Base-by-base conservation (phyloP, 2,329 filamentous ascomycete genomes). In the Fusarium agapanthi region DNA sequence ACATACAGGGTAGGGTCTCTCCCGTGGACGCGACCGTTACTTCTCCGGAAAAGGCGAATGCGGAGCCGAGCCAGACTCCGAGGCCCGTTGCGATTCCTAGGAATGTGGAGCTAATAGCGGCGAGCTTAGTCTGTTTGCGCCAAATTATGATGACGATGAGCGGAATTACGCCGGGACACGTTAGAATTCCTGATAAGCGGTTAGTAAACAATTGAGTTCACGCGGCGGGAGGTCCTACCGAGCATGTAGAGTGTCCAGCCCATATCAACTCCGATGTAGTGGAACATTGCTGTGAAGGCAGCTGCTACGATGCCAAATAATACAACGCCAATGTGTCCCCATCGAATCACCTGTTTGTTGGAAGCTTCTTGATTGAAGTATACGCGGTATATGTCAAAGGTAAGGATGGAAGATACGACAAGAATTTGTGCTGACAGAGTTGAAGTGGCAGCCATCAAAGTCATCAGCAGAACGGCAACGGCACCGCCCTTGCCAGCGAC, bases 351-450 rank as follows among this genome's bases (percentile, higher is more conserved):
- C 34, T 88, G 83, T 1, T 77, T 75, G 63, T 88, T 86, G 0
- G 81, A 83, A 0, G 86, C 86, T 0, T 66, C 65, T 8, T 77
- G 79, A 48, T 87, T 86, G 71, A 87, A 80, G 67, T 88, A 88
- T 14, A 83, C 83, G 0, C 85, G 80, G 70, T 88, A 88, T 3
- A 88, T 84, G 51, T 88, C 86, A 54, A 88, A 88, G 40, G 83
- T 85, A 37, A 88, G 83, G 50, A 88, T 88, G 0, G 85, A 87
- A 6, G 84, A 86, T 1, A 87, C 85, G 1, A 86, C 85, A 43
- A 88, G 87, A 4, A 88, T 83, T 45, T 88, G 86, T 3, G 86
- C 86, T 0, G 84, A 86, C 7, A 87, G 80, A 0, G 86, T 87
- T 1, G 84, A 87, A 0, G 91, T 93, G 2, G 48, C 54, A 2